Evolutionary conservation across 1,139 yeast species (phyloP).

Genomic region (Yamadazyma spencermartinsiae): DNA sequence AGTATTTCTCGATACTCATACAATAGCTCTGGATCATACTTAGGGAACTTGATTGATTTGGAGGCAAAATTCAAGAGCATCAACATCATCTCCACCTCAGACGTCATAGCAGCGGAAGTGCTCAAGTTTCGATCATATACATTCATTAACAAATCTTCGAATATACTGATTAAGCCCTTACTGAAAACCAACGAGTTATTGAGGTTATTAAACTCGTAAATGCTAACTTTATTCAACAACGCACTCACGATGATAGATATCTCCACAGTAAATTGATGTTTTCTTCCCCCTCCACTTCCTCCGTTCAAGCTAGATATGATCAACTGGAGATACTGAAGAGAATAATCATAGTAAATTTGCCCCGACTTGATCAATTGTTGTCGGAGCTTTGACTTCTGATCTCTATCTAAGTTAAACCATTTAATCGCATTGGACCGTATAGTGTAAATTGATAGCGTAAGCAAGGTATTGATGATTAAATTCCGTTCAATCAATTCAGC

Average conservation of each 20-base stretch:
- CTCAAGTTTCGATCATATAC: constrained; percentile 1
- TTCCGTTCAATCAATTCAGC: constrained; percentile 13
- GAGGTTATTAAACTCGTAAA: constrained; percentile 24
- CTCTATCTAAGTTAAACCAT: constrained; percentile 14
- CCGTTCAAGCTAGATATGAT: constrained; percentile 6
- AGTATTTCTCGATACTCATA: constrained; percentile 21
- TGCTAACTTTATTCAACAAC: constrained; percentile 26
- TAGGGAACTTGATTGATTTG: constrained; percentile 23
- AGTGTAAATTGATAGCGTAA: constrained; percentile 23
- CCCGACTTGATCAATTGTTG: constrained; percentile 16
- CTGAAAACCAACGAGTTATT: constrained; percentile 24
- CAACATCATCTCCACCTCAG: constrained; percentile 20
- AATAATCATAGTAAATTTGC: constrained; percentile 21
- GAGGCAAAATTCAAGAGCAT: constrained; percentile 24
- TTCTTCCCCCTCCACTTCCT: too few species aligned
- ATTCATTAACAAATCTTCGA: constrained; percentile 19
- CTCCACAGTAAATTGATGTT: constrained; percentile 19
- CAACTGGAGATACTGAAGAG: constrained; percentile 21
- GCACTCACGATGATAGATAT: constrained; percentile 24
- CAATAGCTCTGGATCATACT: constrained; percentile 21
- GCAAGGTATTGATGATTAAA: constrained; percentile 16
- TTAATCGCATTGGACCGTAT: constrained; percentile 24
- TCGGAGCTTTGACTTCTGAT: constrained; percentile 14
- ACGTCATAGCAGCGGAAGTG: constrained; percentile 3
- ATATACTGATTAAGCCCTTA: constrained; percentile 26